phyloP scores from a whole-genome alignment of 306 rosid genomes.

The Malus fusca region DNA sequence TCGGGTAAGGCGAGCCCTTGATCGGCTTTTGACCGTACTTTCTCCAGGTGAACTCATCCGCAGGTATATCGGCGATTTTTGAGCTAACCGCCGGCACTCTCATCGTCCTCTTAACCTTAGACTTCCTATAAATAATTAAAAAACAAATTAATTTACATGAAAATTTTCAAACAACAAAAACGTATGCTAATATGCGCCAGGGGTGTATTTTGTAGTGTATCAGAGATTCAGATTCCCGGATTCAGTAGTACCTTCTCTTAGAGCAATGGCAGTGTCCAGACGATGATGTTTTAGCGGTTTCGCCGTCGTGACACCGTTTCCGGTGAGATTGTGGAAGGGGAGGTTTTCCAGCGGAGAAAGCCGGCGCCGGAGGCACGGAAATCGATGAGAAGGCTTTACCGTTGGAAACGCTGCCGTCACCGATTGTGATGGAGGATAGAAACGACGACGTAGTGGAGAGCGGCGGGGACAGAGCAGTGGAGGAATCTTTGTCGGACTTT shows the following conservation, averaged over 20 bases:
- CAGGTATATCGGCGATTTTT: slow-evolving; percentile 61
- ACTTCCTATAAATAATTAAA: slow-evolving; percentile 31
- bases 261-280: slow-evolving; percentile 63
- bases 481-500: slow-evolving; percentile 21
- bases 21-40: slow-evolving; percentile 84
- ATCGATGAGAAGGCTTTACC: slow-evolving; percentile 40
- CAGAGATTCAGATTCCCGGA: neutral
- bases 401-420: slow-evolving; percentile 71
- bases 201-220: neutral
- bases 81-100: slow-evolving; percentile 65
- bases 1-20: slow-evolving; percentile 71
- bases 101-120: slow-evolving; percentile 40
- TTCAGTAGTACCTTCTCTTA: slow-evolving; percentile 41
- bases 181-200: neutral
- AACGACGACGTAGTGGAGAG: slow-evolving; percentile 56
- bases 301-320: slow-evolving; percentile 40
- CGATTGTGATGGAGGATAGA: slow-evolving; percentile 48
- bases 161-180: neutral
- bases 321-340: slow-evolving; percentile 47
- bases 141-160: neutral
- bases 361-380: slow-evolving; percentile 16
- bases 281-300: slow-evolving; percentile 29
- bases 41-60: slow-evolving; percentile 72
- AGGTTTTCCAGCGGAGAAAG: slow-evolving; percentile 42
- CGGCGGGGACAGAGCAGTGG: slow-evolving; percentile 38